phyloP scores from a whole-genome alignment of 2,329 filamentous ascomycete genomes.

The Pseudocercospora ulei region DNA sequence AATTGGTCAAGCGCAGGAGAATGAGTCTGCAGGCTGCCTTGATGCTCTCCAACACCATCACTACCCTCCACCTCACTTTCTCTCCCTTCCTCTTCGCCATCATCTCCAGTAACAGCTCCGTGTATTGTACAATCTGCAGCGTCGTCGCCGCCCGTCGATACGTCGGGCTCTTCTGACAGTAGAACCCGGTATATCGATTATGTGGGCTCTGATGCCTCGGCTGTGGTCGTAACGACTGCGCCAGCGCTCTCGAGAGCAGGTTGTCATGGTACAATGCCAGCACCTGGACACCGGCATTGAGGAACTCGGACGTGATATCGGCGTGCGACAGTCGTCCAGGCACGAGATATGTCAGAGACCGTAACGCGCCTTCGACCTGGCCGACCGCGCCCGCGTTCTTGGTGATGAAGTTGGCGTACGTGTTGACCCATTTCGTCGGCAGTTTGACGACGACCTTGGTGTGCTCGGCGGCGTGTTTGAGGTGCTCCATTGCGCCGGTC shows the following conservation, averaged over 20 bases:
- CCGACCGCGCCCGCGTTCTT: constrained; percentile 90
- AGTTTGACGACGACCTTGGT: constrained; percentile 28
- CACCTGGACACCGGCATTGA: constrained; percentile 70
- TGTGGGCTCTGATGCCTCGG: constrained; percentile 45
- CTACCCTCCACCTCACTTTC: constrained; percentile 70
- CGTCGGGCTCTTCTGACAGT: constrained; percentile 52
- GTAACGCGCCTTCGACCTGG: constrained; percentile 85
- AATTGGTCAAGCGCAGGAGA: constrained; percentile 71
- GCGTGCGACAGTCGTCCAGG: constrained; percentile 83
- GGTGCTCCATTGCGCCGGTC: constrained; percentile 24
- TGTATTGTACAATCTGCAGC: constrained; percentile 86
- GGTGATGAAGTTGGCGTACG: constrained; percentile 83
- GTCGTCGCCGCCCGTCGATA: constrained; percentile 75
- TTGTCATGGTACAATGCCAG: constrained; percentile 88
- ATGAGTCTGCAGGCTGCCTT: constrained; percentile 78
- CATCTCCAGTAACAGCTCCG: constrained; percentile 96
- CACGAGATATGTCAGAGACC: constrained; percentile 91
- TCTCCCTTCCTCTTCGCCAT: constrained; percentile 77
- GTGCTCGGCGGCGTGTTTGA: constrained; percentile 28
- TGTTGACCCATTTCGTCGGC: constrained; percentile 36
- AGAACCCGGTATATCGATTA: constrained; percentile 55
- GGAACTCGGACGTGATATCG: constrained; percentile 85
- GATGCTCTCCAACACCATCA: constrained; percentile 72
- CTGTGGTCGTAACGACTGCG: constrained; percentile 44
- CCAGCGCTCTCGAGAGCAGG: constrained; percentile 60